phyloP scores from a whole-genome alignment of 169 alveolate species.

The Plasmodium yoelii region DNA sequence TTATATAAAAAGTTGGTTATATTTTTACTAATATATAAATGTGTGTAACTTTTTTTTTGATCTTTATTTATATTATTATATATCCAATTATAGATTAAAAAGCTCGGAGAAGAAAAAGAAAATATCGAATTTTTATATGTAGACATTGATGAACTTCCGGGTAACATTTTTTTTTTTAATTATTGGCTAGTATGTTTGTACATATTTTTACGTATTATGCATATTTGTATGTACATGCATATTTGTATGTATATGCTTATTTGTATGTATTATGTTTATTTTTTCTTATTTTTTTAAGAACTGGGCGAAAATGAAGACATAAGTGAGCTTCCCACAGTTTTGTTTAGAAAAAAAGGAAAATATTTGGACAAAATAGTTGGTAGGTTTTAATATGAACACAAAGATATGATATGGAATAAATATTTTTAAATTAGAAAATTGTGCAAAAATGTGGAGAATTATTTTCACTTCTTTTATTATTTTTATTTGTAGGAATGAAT shows the following conservation, averaged over 20 bases:
- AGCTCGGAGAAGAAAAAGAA: constrained; percentile 68
- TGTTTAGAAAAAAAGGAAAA: constrained; percentile 61
- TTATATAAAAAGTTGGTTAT: too few species aligned
- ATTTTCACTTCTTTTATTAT: too few species aligned
- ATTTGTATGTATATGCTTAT: too few species aligned
- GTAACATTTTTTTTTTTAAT: constrained; percentile 8
- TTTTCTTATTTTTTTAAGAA: constrained; percentile 12
- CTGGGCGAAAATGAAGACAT: constrained; percentile 72
- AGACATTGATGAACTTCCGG: constrained; percentile 76
- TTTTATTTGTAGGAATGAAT: constrained; percentile 32
- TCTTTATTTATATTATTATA: background rate
- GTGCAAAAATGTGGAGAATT: too few species aligned
- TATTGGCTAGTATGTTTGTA: constrained; percentile 1
- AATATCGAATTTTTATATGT: constrained; percentile 56
- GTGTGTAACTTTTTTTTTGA: background rate
- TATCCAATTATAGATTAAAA: constrained; percentile 24
- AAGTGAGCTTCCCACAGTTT: constrained; percentile 62
- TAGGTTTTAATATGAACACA: constrained; percentile 1
- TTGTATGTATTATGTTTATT: background rate
- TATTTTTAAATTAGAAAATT: too few species aligned
- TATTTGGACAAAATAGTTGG: constrained; percentile 64
- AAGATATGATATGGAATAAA: too few species aligned
- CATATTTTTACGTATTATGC: too few species aligned
- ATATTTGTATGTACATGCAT: too few species aligned
- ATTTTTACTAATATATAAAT: too few species aligned